Evolutionary conservation across 371 early-diverging fungal species (phyloP), one percentile per base, ranked within the genome.

Genomic region (Mucor plumbeus): DNA sequence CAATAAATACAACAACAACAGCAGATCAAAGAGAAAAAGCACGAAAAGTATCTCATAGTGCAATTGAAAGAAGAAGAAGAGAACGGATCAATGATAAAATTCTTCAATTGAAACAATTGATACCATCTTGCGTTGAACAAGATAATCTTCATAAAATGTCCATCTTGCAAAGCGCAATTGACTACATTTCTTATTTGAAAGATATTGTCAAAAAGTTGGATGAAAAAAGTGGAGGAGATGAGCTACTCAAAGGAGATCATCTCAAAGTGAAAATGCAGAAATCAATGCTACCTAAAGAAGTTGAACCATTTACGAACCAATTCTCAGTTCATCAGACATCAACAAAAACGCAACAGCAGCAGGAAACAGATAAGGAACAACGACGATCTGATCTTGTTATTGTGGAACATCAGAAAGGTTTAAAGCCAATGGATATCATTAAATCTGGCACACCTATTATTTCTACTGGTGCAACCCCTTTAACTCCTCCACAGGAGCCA

Each of bases 1-100:
- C 53, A 5, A 53, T 31, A 11, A 21, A 26, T 3, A 21, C 50
- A 50, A 33, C 39, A 17, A 68, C 65, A 5, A 73, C 82, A 10
- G 82, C 80, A 19, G 81, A 83, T 59, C 73, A 79, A 59, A 71
- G 85, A 13, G 89, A 87, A 56, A 71, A 84, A 58, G 83, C 85
- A 39, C 83, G 91, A 63, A 91, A 90, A 59, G 83, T 88, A 11
- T 90, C 92, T 0, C 93, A 93, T 63, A 89, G 90, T n/a, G 91
- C 92, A 10, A 91, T 93, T 44, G 93, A 93, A 66, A 77, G 91
- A 19, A 81, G 91, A 10, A 85, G 93, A 48, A 87, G 93, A 21
- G 92, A 93, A 58, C 85, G 89, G 14, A 91, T 91, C 75, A 91
- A 93, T 68, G 91, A 91, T 69, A 83, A 83, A 65, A 83, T 83